phyloP scores from a whole-genome alignment of 257 asterid species.

The Lycium ferocissimum region DNA sequence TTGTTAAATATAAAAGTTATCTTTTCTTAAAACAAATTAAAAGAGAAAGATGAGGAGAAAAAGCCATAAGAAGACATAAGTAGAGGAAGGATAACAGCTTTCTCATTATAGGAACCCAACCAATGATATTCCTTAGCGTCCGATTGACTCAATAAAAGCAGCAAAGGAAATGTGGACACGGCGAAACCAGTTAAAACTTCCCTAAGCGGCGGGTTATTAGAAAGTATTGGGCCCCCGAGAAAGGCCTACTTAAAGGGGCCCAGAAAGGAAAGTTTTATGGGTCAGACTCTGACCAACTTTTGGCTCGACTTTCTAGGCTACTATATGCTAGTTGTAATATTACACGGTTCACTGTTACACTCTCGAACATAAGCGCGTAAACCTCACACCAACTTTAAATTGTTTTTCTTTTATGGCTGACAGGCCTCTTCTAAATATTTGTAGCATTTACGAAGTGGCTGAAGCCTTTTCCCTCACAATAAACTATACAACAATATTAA shows the following conservation, averaged over 20 bases:
- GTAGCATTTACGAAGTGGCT: no score
- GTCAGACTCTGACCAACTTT: conserved; percentile 29
- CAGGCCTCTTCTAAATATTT: no score
- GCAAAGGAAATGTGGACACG: neutral
- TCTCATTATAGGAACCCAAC: neutral
- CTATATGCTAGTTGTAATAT: neutral
- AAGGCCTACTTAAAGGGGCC: neutral
- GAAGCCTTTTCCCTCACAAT: no score
- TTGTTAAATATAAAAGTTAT: neutral
- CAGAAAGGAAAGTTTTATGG: neutral
- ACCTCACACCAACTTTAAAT: neutral
- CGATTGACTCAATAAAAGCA: neutral
- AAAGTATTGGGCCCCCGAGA: neutral
- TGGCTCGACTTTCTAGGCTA: conserved; percentile 26
- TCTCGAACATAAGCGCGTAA: neutral
- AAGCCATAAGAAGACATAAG: neutral
- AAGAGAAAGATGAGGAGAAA: neutral
- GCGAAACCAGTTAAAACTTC: neutral
- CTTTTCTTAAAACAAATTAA: neutral
- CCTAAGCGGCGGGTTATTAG: neutral
- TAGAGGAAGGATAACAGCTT: neutral
- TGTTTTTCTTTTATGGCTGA: no score
- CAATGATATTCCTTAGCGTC: neutral
- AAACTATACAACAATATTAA: no score
- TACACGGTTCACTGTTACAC: neutral